These are phyloP conservation scores for Pythium guiyangense DNA, from an alignment of 352 stramenopile species.

Conservation along the genomic window DNA sequence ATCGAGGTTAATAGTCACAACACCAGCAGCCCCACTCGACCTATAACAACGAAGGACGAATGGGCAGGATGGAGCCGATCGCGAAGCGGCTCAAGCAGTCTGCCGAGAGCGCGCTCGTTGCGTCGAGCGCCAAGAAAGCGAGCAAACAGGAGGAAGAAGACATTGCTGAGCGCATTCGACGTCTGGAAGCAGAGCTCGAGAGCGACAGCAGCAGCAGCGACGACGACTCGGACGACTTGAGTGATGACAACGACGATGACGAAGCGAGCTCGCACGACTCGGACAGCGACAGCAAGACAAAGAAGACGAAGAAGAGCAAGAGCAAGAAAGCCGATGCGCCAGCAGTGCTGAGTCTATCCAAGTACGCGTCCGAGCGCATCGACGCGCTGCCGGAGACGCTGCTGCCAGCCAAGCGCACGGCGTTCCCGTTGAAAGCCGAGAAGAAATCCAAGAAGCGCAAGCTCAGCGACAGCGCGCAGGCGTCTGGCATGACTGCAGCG, in stretches of 20 bases:
- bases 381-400: slow-evolving; percentile 54
- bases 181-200: slow-evolving; percentile 67
- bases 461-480: slow-evolving; percentile 18
- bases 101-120: slow-evolving; percentile 48
- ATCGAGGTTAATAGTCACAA: background rate
- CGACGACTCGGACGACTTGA: slow-evolving; percentile 24
- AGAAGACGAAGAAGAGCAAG: background rate
- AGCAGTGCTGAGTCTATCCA: slow-evolving; percentile 61
- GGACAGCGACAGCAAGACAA: background rate
- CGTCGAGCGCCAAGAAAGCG: slow-evolving; percentile 15
- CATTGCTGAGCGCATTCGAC: slow-evolving; percentile 60
- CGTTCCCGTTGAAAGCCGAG: slow-evolving; percentile 18
- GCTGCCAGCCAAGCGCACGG: slow-evolving; percentile 32
- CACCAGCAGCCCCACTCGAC: too few relatives aligned
- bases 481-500: slow-evolving; percentile 14
- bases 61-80: slow-evolving; percentile 60
- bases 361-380: slow-evolving; percentile 58
- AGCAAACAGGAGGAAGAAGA: slow-evolving; percentile 37
- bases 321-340: slow-evolving; percentile 1
- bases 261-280: background rate
- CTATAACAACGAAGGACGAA: too few relatives aligned
- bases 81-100: slow-evolving; percentile 80
- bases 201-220: slow-evolving; percentile 17
- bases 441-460: slow-evolving; percentile 37
- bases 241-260: background rate